Evolutionary conservation across 2,329 filamentous ascomycete species (phyloP), one percentile per base, ranked within the genome.

Genomic region (Daldinia eschscholtzii): DNA sequence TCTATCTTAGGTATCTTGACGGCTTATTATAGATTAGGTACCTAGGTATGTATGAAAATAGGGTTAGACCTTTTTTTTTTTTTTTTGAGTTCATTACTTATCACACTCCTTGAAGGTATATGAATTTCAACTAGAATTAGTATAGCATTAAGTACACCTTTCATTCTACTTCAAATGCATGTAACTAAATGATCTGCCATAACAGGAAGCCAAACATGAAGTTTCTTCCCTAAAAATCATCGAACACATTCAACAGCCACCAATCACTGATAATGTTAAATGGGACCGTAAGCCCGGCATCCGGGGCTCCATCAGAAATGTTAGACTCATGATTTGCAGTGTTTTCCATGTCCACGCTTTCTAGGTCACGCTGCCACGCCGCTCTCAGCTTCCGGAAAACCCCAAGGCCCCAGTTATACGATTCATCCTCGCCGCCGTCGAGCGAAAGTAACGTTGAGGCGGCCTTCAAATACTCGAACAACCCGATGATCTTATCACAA

Each of bases 401-500:
- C 4, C 33, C 23, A 0, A 68, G 52, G 37, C 41, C 64, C 46
- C 56, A 58, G 35, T 63, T 67, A 6, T 65, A 42, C 5, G 67
- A 37, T 58, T 71, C 59, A 41, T 67, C 60, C 15, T 67, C 64
- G 9, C 67, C 60, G 23, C 52, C 66, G 18, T 66, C 64, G 4
- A 44, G 58, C 6, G 61, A 41, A 26, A 33, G 33, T 10, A 63
- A 20, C 6, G 53, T 39, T n/a, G 56, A 58, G 33, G 60, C 61
- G 4, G 55, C 58, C 23, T 64, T 67, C 20, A 70, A 26, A 30
- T 65, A 67, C 39, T 70, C 64, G n/a, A 70, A 65, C 3, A 18
- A 57, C 28, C 42, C 42, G 28, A 72, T 67, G 26, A 71, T 57
- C 42, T 65, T 65, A 33, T 71, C 68, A 18, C 68, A 65, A n/a